phyloP scores from a whole-genome alignment of 345 rosid genomes.

The Salix caprea region DNA sequence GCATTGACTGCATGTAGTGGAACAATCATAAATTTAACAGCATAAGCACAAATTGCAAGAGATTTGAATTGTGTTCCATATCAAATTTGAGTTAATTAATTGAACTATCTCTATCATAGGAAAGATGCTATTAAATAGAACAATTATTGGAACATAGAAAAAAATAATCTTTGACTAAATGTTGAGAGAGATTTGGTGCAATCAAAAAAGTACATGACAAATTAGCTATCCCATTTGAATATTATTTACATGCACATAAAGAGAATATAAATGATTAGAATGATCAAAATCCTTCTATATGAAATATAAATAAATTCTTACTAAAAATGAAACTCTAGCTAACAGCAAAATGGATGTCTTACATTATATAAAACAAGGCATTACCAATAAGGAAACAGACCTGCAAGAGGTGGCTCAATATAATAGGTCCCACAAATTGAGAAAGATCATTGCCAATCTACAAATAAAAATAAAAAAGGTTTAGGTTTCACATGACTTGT shows the following conservation, averaged over 20 bases:
- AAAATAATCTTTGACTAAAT: neutral
- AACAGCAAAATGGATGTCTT: neutral
- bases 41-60: neutral
- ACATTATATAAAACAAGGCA: neutral
- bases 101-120: neutral
- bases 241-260: neutral
- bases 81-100: neutral
- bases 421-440: conserved; percentile 29
- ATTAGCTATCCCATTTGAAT: neutral
- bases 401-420: conserved; percentile 28
- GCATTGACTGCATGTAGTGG: conserved; percentile 16
- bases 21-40: neutral
- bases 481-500: conserved; percentile 16
- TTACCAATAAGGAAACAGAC: conserved; percentile 6
- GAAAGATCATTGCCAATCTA: conserved; percentile 39
- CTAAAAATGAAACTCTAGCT: neutral
- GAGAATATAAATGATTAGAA: neutral
- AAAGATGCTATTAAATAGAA: neutral
- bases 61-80: neutral
- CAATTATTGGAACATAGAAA: neutral
- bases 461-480: conserved; percentile 21
- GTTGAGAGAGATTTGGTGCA: neutral
- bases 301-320: neutral
- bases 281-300: neutral
- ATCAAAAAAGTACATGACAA: neutral